Base-by-base conservation (phyloP, 805 yeast species). In the Grigorovia yakushimaensis region DNA sequence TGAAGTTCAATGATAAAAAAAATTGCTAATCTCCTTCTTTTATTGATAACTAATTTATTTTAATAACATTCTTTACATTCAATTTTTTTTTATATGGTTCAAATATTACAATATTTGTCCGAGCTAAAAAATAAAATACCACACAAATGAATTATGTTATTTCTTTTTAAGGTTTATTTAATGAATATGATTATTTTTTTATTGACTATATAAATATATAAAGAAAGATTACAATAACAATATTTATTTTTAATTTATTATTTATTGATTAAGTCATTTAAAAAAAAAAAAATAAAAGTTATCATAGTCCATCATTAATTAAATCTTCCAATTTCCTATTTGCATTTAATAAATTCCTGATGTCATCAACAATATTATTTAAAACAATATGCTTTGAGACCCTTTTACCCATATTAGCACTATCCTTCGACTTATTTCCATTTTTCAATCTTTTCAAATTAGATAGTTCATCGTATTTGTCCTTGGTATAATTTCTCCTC, bases 371-470 rank as follows among this genome's bases (percentile, higher is more conserved):
- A 15, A 65, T 50, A 40, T 52, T 56, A 30, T 51, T 58, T 40
- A 66, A 51, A n/a, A 60, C 47, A 4, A 55, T 51, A 48, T 64
- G 58, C 44, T 65, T 65, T n/a, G 68, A 63, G 19, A 62, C 54
- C 45, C 69, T 55, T 45, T 57, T 61, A 3, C 17, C 17, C 36
- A 30, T 13, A 9, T 30, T 30, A 6, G 18, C 13, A 33, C 6
- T 33, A 13, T n/a, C 37, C 13, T 6, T 6, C 13, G 6, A 17
- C 6, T 8, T 13, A 33, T 46, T 20, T 36, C 15, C 23, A 15
- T 15, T n/a, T 50, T 19, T 33, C 15, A 15, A 52, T 39, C 52
- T 51, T 19, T 62, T 49, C 45, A 59, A 39, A 10, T 48, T 51
- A n/a, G 54, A 52, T 40, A 66, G 48, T 13, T 54, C 53, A 23